Percentiles rank a stretch among this genome's conserved stretches.
Evolutionary conservation across 495 filamentous ascomycete species (phyloP).

Genomic region (Penicillium antarcticum): DNA sequence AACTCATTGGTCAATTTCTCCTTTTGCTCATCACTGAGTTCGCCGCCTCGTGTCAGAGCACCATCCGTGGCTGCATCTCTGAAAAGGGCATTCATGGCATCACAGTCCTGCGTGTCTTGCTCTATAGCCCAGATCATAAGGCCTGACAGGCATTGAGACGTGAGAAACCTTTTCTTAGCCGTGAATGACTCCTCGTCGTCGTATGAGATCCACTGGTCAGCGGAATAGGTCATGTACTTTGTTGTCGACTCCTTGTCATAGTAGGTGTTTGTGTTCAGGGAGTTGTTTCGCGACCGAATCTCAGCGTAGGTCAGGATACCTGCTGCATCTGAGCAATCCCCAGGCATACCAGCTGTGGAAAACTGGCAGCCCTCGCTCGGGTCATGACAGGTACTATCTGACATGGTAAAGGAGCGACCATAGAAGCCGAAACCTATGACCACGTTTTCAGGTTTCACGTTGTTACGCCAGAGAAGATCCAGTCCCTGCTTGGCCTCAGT

Average conservation of each 20-base stretch:
- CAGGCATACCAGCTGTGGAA: too few relatives aligned
- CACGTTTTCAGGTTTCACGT: conserved; percentile 28
- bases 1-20: too few relatives aligned
- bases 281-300: too few relatives aligned
- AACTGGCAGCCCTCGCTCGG: neutral
- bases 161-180: neutral
- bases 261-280: too few relatives aligned
- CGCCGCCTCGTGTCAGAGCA: too few relatives aligned
- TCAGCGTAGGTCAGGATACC: too few relatives aligned
- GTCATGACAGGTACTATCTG: conserved; percentile 27
- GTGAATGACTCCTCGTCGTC: conserved; percentile 36
- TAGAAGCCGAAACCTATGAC: conserved; percentile 38
- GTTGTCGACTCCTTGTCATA: too few relatives aligned
- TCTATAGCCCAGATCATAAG: conserved; percentile 33
- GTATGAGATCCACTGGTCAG: conserved; percentile 41
- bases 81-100: too few relatives aligned
- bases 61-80: too few relatives aligned
- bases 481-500: conserved; percentile 29
- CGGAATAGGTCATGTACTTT: too few relatives aligned
- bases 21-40: too few relatives aligned
- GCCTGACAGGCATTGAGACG: conserved; percentile 16
- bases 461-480: conserved; percentile 32
- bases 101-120: neutral
- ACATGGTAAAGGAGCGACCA: conserved; percentile 33
- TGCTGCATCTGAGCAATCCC: too few relatives aligned